Conservation (phyloP, 768 basidiomycete genomes). For the Suillus discolor region DNA sequence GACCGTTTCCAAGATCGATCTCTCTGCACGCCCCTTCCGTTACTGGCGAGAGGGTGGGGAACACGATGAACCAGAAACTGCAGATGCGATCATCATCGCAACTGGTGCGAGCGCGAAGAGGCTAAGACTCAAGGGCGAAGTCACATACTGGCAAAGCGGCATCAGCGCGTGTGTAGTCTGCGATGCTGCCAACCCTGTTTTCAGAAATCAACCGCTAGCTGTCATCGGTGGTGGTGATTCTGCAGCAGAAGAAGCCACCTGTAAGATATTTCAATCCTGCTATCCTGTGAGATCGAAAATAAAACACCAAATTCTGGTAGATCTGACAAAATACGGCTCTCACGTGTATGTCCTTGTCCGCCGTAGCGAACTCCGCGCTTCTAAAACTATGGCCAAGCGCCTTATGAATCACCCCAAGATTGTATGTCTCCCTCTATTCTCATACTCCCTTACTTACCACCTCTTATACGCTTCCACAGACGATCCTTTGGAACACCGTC, state of each 20-base stretch:
- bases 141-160: slow-evolving; percentile 97
- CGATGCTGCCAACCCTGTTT: slow-evolving; percentile 98
- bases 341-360: slow-evolving; percentile 97
- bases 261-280: slow-evolving; percentile 46
- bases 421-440: slow-evolving; percentile 44
- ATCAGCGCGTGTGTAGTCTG: slow-evolving; percentile 99
- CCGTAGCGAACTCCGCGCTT: slow-evolving; percentile 89
- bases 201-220: slow-evolving; percentile 94
- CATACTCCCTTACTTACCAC: neutral
- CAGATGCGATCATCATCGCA: slow-evolving; percentile 92
- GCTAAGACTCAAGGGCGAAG: slow-evolving; percentile 86
- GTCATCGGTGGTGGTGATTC: slow-evolving; percentile 99
- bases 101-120: slow-evolving; percentile 97
- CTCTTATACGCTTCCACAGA: slow-evolving; percentile 40
- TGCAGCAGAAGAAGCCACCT: slow-evolving; percentile 98
- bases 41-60: slow-evolving; percentile 97
- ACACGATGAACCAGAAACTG: slow-evolving; percentile 81
- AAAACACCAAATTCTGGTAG: slow-evolving; percentile 37
- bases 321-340: slow-evolving; percentile 94
- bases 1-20: slow-evolving; percentile 93
- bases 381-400: slow-evolving; percentile 98
- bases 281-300: neutral
- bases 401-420: slow-evolving; percentile 89
- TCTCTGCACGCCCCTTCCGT: slow-evolving; percentile 92
- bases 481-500: slow-evolving; percentile 91